phyloP scores from a whole-genome alignment of 2,329 filamentous ascomycete genomes.

The Mollisia scopiformis region DNA sequence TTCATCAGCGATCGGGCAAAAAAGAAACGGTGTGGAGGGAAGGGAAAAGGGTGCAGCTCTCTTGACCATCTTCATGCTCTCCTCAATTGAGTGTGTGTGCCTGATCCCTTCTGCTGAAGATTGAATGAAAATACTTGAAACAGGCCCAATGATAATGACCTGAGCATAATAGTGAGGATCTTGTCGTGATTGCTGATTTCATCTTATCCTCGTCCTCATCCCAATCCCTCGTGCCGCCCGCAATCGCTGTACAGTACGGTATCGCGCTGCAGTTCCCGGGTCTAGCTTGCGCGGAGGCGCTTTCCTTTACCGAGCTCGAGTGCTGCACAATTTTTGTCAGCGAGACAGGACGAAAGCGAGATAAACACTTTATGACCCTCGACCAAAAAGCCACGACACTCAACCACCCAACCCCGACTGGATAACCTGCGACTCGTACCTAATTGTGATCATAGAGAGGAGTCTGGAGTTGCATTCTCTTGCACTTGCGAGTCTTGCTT shows the following conservation, averaged over 20 bases:
- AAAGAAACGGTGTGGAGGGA: not conserved
- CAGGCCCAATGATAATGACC: slow-evolving; percentile 11
- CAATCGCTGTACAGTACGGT: not conserved
- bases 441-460: not conserved
- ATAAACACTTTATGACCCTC: not conserved
- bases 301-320: too few species aligned
- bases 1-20: not conserved
- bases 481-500: not conserved
- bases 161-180: too few species aligned
- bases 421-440: not conserved
- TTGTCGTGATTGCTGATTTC: not conserved
- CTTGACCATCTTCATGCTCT: too few species aligned
- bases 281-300: too few species aligned
- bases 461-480: slow-evolving; percentile 13
- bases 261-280: too few species aligned
- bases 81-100: not conserved
- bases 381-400: not conserved
- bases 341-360: too few species aligned
- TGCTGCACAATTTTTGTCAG: not conserved
- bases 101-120: slow-evolving; percentile 10
- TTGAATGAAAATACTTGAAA: slow-evolving; percentile 7
- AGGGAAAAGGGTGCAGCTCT: not conserved
- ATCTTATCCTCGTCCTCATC: too few species aligned
- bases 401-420: not conserved
- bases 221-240: not conserved